These are phyloP conservation scores for Talaromyces ruber DNA, from an alignment of 495 filamentous ascomycete genomes.

Conservation along the genomic window DNA sequence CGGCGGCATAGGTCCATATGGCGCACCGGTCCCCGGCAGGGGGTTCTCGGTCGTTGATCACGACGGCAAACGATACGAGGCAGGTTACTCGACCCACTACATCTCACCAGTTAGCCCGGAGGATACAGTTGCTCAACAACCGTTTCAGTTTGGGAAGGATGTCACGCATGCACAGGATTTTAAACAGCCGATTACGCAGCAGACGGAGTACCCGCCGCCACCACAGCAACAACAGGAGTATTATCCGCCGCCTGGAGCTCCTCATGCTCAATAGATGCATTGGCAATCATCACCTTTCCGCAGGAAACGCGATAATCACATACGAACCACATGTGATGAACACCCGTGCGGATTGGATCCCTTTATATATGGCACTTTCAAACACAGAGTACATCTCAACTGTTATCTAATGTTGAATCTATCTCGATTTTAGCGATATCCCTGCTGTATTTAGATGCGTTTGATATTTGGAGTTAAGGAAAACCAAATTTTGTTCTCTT, in stretches of 20 bases:
- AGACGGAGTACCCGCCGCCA: background rate
- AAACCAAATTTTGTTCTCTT: background rate
- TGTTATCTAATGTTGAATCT: background rate
- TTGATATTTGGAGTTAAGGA: background rate
- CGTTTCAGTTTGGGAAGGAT: background rate
- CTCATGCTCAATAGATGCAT: background rate
- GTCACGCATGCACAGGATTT: background rate
- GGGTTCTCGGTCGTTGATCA: constrained; percentile 5
- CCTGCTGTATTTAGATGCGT: background rate
- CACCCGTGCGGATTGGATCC: background rate
- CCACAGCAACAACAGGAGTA: background rate
- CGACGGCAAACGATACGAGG: constrained; percentile 5
- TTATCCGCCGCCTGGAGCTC: background rate
- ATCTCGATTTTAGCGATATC: background rate
- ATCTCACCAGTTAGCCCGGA: background rate
- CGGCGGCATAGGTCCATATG: background rate
- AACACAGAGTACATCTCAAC: background rate
- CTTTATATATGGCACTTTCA: background rate
- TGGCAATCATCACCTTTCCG: background rate
- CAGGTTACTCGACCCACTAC: constrained; percentile 7
- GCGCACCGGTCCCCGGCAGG: background rate
- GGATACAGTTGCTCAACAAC: background rate
- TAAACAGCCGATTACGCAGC: background rate
- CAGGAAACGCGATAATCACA: background rate
- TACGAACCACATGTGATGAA: too few relatives aligned